These are phyloP conservation scores for Colletotrichum liaoningense DNA, from an alignment of 2,329 filamentous ascomycete genomes.

Conservation along the genomic window DNA sequence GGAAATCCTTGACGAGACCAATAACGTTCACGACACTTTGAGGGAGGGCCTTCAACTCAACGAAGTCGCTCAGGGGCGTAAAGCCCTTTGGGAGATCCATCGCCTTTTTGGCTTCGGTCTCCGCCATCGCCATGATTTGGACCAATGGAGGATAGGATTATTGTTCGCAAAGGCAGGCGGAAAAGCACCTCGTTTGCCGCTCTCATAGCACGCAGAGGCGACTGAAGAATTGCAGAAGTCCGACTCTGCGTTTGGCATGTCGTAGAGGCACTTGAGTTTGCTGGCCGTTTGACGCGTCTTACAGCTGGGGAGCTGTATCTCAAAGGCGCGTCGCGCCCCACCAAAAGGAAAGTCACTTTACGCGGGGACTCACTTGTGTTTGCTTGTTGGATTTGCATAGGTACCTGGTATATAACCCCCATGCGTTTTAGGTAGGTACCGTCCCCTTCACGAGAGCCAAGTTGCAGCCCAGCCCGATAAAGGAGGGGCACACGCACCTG, in stretches of 20 bases:
- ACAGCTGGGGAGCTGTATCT: neutral
- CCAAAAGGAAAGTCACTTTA: neutral
- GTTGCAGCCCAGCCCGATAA: no score
- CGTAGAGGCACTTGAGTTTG: neutral
- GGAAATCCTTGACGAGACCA: conserved; percentile 77
- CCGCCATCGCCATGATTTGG: conserved; percentile 12
- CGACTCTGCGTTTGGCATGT: neutral
- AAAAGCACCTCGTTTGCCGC: neutral
- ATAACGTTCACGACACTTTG: conserved; percentile 66
- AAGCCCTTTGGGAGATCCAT: conserved; percentile 53
- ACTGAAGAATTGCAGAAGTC: neutral
- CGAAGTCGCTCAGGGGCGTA: conserved; percentile 52
- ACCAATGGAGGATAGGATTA: neutral
- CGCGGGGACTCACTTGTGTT: neutral
- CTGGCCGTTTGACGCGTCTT: neutral
- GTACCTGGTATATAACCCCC: neutral
- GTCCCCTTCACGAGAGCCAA: no score
- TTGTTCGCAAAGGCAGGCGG: neutral
- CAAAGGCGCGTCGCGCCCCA: neutral
- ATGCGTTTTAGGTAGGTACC: no score
- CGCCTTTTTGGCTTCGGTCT: neutral
- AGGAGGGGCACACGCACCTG: no score
- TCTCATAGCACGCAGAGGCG: neutral
- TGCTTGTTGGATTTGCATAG: neutral
- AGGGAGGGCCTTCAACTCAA: conserved; percentile 50